phyloP scores from a whole-genome alignment of 2,329 filamentous ascomycete species.

The Pseudogymnoascus pannorum region DNA sequence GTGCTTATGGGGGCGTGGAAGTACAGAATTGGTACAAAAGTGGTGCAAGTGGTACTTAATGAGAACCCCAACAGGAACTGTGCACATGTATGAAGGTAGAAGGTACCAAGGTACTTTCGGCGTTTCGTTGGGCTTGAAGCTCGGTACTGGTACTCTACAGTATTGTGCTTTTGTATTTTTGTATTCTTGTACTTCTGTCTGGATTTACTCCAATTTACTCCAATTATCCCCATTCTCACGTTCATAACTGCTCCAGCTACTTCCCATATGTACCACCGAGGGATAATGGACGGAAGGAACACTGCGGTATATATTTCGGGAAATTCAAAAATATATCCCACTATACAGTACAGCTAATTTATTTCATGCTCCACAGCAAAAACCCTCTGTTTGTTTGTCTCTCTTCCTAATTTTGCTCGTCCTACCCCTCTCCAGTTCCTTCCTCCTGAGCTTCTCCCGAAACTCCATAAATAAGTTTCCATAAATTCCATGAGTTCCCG shows the following conservation, averaged over 20 bases:
- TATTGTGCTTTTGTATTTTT: neutral
- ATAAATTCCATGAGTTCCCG: neutral
- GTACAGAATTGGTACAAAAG: no score
- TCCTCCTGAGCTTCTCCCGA: neutral
- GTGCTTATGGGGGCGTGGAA: neutral
- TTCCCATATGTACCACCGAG: no score
- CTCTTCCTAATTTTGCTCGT: neutral
- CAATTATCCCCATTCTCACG: conserved; percentile 1
- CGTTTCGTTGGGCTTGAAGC: neutral
- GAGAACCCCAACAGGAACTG: neutral
- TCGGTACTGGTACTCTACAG: neutral
- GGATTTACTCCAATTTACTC: conserved; percentile 1
- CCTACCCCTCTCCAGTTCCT: neutral
- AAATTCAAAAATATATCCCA: neutral
- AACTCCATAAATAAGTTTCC: conserved; percentile 2
- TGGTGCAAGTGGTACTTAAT: neutral
- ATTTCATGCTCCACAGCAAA: neutral
- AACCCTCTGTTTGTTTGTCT: neutral
- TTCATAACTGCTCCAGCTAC: neutral
- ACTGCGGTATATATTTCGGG: neutral
- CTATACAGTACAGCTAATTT: neutral
- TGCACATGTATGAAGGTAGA: neutral
- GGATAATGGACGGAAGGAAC: neutral
- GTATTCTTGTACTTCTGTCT: neutral
- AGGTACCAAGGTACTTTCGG: neutral